Conservation (phyloP, 2,329 filamentous ascomycete species). For the Ophiostoma himal-ulmi region DNA sequence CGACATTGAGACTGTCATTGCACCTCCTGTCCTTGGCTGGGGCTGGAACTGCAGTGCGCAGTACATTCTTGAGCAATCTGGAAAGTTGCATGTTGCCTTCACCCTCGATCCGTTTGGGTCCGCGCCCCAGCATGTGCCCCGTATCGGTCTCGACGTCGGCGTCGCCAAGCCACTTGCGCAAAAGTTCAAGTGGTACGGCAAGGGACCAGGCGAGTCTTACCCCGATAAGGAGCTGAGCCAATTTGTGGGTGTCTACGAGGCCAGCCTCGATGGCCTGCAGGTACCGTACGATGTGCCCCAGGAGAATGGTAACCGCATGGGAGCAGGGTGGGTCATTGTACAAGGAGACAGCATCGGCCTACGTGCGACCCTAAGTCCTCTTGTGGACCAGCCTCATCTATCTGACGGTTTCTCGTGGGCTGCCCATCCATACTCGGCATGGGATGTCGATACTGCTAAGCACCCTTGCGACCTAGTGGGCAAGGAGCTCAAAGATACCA, state of each 20-base stretch:
- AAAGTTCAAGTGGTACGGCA: conserved; percentile 53
- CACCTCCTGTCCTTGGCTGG: conserved; percentile 58
- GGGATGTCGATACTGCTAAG: conserved; percentile 50
- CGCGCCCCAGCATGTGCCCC: conserved; percentile 51
- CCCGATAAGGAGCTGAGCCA: conserved; percentile 55
- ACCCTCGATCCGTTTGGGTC: conserved; percentile 42
- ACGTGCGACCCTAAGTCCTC: neutral
- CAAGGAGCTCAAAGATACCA: conserved; percentile 39
- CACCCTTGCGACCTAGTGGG: conserved; percentile 59
- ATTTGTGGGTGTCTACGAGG: conserved; percentile 44
- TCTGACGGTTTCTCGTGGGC: conserved; percentile 47
- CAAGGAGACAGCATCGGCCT: neutral
- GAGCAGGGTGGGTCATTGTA: conserved; percentile 49
- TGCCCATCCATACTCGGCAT: conserved; percentile 48
- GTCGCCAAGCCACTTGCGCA: conserved; percentile 45
- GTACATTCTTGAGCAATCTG: conserved; percentile 38
- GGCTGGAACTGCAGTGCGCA: conserved; percentile 39
- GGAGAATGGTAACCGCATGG: conserved; percentile 59
- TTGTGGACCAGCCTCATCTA: neutral
- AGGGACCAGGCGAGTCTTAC: conserved; percentile 59
- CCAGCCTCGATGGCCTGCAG: conserved; percentile 45
- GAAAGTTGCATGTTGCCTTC: conserved; percentile 43
- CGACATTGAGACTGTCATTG: conserved; percentile 44
- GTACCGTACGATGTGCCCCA: conserved; percentile 61
- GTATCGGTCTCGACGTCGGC: conserved; percentile 55